Base-by-base conservation (phyloP, 1,284 basidiomycete species). In the Cryptococcus wingfieldii region DNA sequence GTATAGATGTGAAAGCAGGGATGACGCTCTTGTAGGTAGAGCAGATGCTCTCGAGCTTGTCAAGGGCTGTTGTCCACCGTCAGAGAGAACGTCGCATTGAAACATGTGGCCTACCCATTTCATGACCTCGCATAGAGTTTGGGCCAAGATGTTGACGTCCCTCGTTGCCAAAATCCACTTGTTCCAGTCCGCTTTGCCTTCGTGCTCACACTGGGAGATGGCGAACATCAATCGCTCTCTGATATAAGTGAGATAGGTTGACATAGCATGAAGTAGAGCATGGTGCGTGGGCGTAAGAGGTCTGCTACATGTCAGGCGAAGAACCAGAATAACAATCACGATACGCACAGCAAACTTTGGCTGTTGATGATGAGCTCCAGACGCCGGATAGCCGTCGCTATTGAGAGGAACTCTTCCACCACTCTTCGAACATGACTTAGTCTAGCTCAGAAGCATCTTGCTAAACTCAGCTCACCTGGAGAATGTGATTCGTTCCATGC, bases 241-340 rank as follows among this genome's bases (percentile, higher is more conserved):
- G 54, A 74, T 58, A 53, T 66, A 70, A 0, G 67, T 67, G 10
- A 75, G 51, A 31, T 70, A 67, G 1, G 67, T 69, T 45, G 68
- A 67, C 2, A 73, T 54, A 5, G 65, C 66, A 53, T 73, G 64
- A 12, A 73, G 53, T 0, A 76, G 59, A 1, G 73, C 72, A 46
- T 75, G 74, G 56, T 75, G 73, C 0, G 73, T 75, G 0, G 72
- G 66, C 0, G 73, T 74, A 18, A 71, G 49, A 0, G 68, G 64
- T 10, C 73, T 75, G 48, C 9, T 16, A 19, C 48, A 14, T 59
- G 46, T 53, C 25, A 53, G 41, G 46, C 37, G 23, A 8, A n/a
- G 5, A 12, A 12, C 28, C 38, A 9, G 19, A 42, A 19, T 27
- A 39, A 18, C 8, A 12, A 10, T 31, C 3, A 31, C 16, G 6